Evolutionary conservation across 148 eudicot genomes (phyloP).

Genomic region (Chenopodium formosanum): DNA sequence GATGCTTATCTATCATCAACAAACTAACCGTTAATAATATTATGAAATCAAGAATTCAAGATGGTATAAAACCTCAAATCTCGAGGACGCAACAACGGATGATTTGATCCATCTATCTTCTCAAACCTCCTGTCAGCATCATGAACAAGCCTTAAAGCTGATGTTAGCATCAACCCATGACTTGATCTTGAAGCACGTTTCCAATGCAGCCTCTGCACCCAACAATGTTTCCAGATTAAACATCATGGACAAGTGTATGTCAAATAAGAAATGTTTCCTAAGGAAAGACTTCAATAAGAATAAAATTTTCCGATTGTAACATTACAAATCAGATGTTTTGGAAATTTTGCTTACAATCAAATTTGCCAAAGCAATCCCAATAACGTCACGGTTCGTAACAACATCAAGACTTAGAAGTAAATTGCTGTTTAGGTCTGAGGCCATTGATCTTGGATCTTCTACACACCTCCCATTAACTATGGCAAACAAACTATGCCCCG

Average conservation of each 20-base stretch:
- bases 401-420: slow-evolving; percentile 73
- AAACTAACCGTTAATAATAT: not conserved
- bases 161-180: slow-evolving; percentile 82
- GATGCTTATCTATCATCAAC: not conserved
- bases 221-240: slow-evolving; percentile 7
- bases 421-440: slow-evolving; percentile 76
- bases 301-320: not conserved
- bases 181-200: slow-evolving; percentile 82
- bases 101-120: slow-evolving; percentile 28
- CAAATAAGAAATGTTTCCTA: not conserved
- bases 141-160: slow-evolving; percentile 77
- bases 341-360: slow-evolving; percentile 59
- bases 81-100: slow-evolving; percentile 68
- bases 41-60: not conserved
- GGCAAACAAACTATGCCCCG: slow-evolving; percentile 81
- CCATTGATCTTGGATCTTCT: slow-evolving; percentile 79
- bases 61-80: slow-evolving; percentile 57
- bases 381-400: slow-evolving; percentile 77
- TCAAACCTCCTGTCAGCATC: slow-evolving; percentile 37
- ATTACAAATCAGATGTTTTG: not conserved
- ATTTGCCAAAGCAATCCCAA: slow-evolving; percentile 85
- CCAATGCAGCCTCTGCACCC: slow-evolving; percentile 89
- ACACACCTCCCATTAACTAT: slow-evolving; percentile 88
- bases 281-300: not conserved
- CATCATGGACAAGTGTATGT: slow-evolving; percentile 3